These are phyloP conservation scores for Acanthamoeba culbertsoni DNA, from an alignment of 208 protist genomes.

Conservation along the genomic window DNA sequence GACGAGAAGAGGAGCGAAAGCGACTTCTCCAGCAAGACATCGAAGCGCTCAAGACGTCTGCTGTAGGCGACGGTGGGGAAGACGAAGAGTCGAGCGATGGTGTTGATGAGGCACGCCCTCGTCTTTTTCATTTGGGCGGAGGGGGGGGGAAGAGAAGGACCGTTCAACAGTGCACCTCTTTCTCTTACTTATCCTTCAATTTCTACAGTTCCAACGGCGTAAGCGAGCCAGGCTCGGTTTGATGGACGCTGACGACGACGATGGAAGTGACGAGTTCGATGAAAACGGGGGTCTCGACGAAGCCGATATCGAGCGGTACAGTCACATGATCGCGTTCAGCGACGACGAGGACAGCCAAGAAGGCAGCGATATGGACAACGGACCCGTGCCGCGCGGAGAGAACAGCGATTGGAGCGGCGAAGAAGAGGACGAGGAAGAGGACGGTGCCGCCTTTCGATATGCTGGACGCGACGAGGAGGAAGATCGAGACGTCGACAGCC, in stretches of 20 bases:
- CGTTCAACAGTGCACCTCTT: too few relatives aligned
- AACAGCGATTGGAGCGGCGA: neutral
- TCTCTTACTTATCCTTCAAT: too few relatives aligned
- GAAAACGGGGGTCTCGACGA: neutral
- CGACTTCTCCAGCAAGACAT: neutral
- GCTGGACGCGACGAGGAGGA: neutral
- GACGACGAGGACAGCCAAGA: neutral
- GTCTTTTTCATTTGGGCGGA: too few relatives aligned
- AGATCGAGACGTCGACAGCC: neutral
- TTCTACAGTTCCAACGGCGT: too few relatives aligned
- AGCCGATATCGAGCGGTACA: neutral
- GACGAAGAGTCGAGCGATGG: too few relatives aligned
- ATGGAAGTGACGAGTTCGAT: neutral
- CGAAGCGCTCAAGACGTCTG: too few relatives aligned
- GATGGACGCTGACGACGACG: neutral
- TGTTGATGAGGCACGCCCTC: too few relatives aligned
- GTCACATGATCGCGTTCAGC: neutral
- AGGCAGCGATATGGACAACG: neutral
- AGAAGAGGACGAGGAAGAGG: neutral
- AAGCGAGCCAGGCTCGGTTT: too few relatives aligned
- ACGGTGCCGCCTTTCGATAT: neutral
- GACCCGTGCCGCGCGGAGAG: neutral
- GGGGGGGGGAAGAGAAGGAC: too few relatives aligned
- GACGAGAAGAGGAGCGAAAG: neutral
- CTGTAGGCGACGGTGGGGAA: too few relatives aligned